Base-by-base conservation (phyloP, 2,329 filamentous ascomycete species). In the Cucurbitaria berberidis region DNA sequence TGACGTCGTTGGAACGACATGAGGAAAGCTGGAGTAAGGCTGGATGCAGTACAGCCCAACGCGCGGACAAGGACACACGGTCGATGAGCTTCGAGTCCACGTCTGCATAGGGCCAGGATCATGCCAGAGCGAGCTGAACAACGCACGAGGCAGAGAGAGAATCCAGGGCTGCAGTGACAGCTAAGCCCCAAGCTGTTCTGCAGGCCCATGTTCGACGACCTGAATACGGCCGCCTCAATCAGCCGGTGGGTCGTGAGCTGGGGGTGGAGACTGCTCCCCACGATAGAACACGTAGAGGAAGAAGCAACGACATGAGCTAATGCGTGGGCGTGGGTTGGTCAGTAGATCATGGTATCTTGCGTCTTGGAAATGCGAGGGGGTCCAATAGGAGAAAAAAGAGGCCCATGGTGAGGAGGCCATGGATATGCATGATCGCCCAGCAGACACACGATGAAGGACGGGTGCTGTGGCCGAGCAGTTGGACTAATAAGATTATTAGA, bases 381-480 rank as follows among this genome's bases (percentile, higher is more conserved):
- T 47, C 60, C 62, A 66, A 65, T 68, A 64, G 66, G 64, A 66
- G 59, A 64, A 68, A 64, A 68, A 67, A 67, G 53, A 46, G 13
- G 13, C 27, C 3, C 13, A n/a, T 16, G 13, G 56, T 51, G 48
- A 50, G 51, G 49, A 32, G 15, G 35, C 53, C 50, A 55, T 67
- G 68, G 64, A 63, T 56, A 64, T 60, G 46, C 55, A 63, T 58
- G 60, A 60, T 62, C 61, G 54, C 60, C 53, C 34, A 35, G 29
- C 41, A 39, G 22, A 34, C 44, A 27, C 30, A 26, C 18, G 16
- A 18, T 29, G 26, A 30, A 13, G 4, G 15, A 13, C 8, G 11
- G 39, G 39, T 41, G 39, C 39, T 24, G 39, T 41, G 39, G 27
- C 39, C 19, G 39, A n/a, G n/a, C n/a, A n/a, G n/a, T n/a, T n/a